Conservation (phyloP, 495 filamentous ascomycete genomes). For the Daldinia vernicosa region DNA sequence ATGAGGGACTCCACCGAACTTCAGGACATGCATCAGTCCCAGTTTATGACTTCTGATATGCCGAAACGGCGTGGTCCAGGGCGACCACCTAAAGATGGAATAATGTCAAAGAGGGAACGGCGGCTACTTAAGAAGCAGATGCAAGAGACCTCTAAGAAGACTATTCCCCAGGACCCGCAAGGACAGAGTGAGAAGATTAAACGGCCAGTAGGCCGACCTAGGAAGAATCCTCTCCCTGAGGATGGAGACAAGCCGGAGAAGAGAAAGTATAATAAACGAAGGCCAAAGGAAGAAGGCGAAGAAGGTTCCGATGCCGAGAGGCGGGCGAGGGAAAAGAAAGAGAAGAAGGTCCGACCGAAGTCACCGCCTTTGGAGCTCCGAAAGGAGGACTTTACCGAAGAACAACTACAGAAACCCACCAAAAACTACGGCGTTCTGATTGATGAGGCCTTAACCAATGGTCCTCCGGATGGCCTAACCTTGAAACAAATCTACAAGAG, state of each 20-base stretch:
- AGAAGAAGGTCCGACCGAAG: conserved; percentile 65
- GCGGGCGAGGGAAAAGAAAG: conserved; percentile 65
- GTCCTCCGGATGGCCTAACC: conserved; percentile 73
- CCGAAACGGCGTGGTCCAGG: conserved; percentile 83
- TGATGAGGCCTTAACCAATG: conserved; percentile 84
- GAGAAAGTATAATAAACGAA: conserved; percentile 80
- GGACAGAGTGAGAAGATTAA: conserved; percentile 64
- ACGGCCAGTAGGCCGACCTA: conserved; percentile 61
- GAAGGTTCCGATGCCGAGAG: conserved; percentile 57
- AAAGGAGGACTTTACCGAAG: conserved; percentile 78
- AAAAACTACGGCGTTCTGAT: conserved; percentile 91
- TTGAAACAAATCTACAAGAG: conserved; percentile 94
- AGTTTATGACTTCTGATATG: conserved; percentile 51
- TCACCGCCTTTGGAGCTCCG: conserved; percentile 67
- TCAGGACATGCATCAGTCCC: conserved; percentile 45
- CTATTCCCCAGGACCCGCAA: conserved; percentile 52
- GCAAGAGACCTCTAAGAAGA: conserved; percentile 59
- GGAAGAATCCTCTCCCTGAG: conserved; percentile 64
- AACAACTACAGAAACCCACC: conserved; percentile 84
- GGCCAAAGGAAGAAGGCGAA: conserved; percentile 64
- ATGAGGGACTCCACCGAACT: conserved; percentile 49
- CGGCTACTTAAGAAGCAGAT: conserved; percentile 71
- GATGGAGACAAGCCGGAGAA: conserved; percentile 71
- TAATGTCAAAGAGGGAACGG: conserved; percentile 89
- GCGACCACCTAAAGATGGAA: conserved; percentile 87